Evolutionary conservation across 2,329 filamentous ascomycete genomes (phyloP), one percentile per base, ranked within the genome.

Genomic region (Verruconis gallopava): DNA sequence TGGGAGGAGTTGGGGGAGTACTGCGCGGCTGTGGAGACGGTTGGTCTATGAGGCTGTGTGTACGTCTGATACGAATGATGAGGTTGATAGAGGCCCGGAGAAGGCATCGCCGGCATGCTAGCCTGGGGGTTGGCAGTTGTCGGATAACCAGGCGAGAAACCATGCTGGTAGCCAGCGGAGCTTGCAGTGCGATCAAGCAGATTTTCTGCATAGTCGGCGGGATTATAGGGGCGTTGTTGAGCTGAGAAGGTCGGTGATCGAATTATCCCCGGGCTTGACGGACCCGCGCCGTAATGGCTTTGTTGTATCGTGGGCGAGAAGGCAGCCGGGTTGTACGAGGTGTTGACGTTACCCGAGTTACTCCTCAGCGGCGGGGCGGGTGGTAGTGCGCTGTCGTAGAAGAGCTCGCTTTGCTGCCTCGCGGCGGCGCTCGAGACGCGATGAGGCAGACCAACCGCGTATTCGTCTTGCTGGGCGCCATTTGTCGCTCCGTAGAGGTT

Each of bases 251-350:
- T 62, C 20, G 45, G 46, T 5, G 58, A 53, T 38, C 57, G 50
- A 42, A 55, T 58, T 18, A 60, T 49, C 40, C 56, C 60, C 34
- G 59, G 57, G 51, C 11, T 55, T 48, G 40, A 58, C 52, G 17
- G 56, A 15, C 34, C 34, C 34, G 34, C n/a, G 9, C 9, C 34
- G 17, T 30, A 30, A n/a, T 9, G 25, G n/a, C 25, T 30, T n/a
- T n/a, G n/a, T n/a, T n/a, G n/a, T n/a, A n/a, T n/a, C 25, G 25
- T 30, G 14, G 72, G 68, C 58, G 55, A 68, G 57, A 75, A 81
- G 51, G 74, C 65, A 53, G 77, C 74, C 12, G 77, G 77, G 49
- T 80, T 79, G 60, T 81, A 81, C 34, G 68, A 21, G 51, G 14
- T 58, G 56, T 61, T 21, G 32, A 20, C 17, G 14, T 32, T 17